Conservation (phyloP, 495 filamentous ascomycete genomes). For the Penicillium ucsense region DNA sequence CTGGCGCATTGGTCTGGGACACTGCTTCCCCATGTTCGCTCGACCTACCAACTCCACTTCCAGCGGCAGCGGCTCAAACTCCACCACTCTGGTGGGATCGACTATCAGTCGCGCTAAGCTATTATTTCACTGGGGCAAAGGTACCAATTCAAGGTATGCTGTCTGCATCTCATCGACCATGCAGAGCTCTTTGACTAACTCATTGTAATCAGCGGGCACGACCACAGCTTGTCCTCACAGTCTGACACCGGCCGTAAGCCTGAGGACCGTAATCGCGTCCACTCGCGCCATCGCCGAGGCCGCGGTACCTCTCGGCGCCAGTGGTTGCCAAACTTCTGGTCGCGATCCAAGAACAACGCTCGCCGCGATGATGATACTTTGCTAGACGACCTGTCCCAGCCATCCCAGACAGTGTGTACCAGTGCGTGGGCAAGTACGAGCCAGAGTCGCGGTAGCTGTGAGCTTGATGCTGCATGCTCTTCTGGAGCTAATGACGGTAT, state of each 20-base stretch:
- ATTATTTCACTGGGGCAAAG: slow-evolving; percentile 15
- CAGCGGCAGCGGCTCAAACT: slow-evolving; percentile 1
- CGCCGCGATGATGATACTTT: slow-evolving; percentile 6
- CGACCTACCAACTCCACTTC: slow-evolving; percentile 4
- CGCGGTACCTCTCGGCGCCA: not conserved
- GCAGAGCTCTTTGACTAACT: not conserved
- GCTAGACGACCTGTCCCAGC: slow-evolving; percentile 12
- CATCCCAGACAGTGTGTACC: slow-evolving; percentile 21
- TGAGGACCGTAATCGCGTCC: slow-evolving; percentile 11
- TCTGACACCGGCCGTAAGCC: slow-evolving; percentile 9
- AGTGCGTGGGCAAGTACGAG: slow-evolving; percentile 30
- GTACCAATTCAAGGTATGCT: slow-evolving; percentile 10
- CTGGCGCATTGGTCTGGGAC: slow-evolving; percentile 19
- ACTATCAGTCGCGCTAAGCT: slow-evolving; percentile 17
- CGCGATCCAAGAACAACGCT: not conserved
- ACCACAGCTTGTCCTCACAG: slow-evolving; percentile 1
- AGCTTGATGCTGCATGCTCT: slow-evolving; percentile 5
- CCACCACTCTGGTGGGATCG: slow-evolving; percentile 13
- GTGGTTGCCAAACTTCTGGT: not conserved
- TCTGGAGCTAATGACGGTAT: slow-evolving; percentile 17
- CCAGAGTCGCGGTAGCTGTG: slow-evolving; percentile 15
- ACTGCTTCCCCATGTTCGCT: slow-evolving; percentile 13
- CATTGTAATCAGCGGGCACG: not conserved
- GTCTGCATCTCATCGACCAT: not conserved
- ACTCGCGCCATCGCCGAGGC: not conserved